A percentile compares a stretch with the other conserved stretches of the same genome.
Evolutionary conservation across 179 eudicot genomes (phyloP).

Genomic region (Sideroxylon spinosum): DNA sequence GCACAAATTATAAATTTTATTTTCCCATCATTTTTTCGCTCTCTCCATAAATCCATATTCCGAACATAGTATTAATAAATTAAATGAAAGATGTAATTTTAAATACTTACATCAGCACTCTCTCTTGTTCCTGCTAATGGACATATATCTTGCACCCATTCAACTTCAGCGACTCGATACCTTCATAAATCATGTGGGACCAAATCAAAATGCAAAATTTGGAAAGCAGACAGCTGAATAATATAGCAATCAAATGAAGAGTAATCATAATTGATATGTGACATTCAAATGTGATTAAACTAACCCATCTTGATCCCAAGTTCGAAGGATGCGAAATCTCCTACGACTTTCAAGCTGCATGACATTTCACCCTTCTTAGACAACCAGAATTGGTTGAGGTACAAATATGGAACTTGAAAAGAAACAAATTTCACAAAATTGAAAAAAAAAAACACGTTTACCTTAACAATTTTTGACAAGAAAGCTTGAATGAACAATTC

Average conservation of each 20-base stretch:
- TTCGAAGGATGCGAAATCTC: slow-evolving; percentile 75
- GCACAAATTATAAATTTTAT: too few species aligned
- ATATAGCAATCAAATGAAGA: not conserved
- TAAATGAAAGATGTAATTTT: not conserved
- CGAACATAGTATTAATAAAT: not conserved
- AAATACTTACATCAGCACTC: slow-evolving; percentile 38
- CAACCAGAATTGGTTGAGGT: not conserved
- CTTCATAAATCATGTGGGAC: slow-evolving; percentile 32
- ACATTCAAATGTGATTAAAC: slow-evolving; percentile 20
- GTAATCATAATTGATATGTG: not conserved
- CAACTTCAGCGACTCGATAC: slow-evolving; percentile 89
- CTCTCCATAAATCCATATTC: too few species aligned
- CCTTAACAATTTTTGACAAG: not conserved
- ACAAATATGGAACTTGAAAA: not conserved
- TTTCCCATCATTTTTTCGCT: too few species aligned
- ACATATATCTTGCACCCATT: slow-evolving; percentile 68
- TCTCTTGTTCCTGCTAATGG: slow-evolving; percentile 75
- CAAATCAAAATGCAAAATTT: slow-evolving; percentile 8
- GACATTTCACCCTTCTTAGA: slow-evolving; percentile 13
- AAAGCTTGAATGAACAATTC: not conserved
- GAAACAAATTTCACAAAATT: not conserved
- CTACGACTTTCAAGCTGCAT: slow-evolving; percentile 93
- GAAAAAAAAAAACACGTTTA: not conserved
- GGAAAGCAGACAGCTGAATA: slow-evolving; percentile 3
- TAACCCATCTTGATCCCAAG: slow-evolving; percentile 99